Base-by-base conservation (phyloP, 805 yeast genomes). In the Kuraishia molischiana region DNA sequence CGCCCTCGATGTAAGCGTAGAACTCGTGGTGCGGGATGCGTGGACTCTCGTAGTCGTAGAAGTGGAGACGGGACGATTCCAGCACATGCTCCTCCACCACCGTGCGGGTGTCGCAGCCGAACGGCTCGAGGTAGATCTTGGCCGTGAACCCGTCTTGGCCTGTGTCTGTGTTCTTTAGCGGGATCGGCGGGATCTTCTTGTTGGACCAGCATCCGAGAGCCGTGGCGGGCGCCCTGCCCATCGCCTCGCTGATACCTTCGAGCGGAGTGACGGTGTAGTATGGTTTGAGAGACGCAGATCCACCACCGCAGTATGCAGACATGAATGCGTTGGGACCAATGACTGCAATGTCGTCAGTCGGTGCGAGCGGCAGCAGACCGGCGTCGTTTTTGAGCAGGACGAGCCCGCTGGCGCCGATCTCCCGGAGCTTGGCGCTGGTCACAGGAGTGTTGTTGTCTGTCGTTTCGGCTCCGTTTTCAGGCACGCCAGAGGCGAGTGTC, bases 291-390 rank as follows among this genome's bases (percentile, higher is more conserved):
- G 74, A 59, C 28, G 81, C 79, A 18, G 80, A 74, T 5, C 83
- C 83, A 44, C 83, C 83, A 41, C 83, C 82, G 19, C 74, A 67
- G 42, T 61, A 69, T 29, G 67, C 64, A 5, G 74, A 58, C 34
- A 50, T 53, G 43, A 62, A 69, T 21, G 74, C 80, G 43, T 71
- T 73, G 29, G 81, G 81, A 3, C 84, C 85, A 47, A 77, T 70
- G 15, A 77, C 68, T 1, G 74, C 72, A 26, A 66, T 59, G 3
- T 49, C 56, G 18, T 63, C 64, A 4, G 47, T 40, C 43, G 61
- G 66, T 26, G 57, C 47, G 33, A 77, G 59, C 1, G 84, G 84
- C 4, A 52, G 79, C 5, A 51, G 55, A 4, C 69, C 40, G 33
- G 50, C 45, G 11, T 70, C 72, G 48, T 75, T 74, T 51, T 73